A percentile compares a stretch with the other conserved stretches of the same genome.
These are phyloP conservation scores for Solanum stenotomum DNA, from an alignment of 257 asterid species.

Conservation along the genomic window DNA sequence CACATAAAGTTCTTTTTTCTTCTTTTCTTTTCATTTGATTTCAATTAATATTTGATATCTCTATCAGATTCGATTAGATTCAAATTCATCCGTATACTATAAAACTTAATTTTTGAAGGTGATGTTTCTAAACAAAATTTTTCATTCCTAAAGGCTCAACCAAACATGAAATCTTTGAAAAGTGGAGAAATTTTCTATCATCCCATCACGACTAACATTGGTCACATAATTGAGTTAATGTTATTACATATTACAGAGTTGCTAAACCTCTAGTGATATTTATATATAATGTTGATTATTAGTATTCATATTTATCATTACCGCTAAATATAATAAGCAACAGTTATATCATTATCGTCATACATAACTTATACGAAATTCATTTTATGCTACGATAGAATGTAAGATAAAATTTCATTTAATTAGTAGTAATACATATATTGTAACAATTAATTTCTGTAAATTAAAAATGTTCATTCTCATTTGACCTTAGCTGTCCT, in stretches of 20 bases:
- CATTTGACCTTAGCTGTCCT: not conserved
- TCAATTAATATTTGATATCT: not conserved
- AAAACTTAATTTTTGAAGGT: not conserved
- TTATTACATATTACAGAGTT: no score
- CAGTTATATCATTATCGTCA: no score
- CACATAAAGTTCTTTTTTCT: not conserved
- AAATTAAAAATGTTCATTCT: not conserved
- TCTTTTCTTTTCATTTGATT: not conserved
- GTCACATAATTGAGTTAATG: no score
- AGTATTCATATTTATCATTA: no score
- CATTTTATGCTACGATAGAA: not conserved
- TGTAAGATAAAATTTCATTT: no score
- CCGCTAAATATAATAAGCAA: no score
- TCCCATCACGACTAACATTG: no score
- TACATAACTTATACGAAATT: no score
- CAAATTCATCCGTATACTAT: not conserved
- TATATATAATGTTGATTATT: no score
- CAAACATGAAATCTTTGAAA: no score
- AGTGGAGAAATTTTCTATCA: not conserved
- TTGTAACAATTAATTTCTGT: not conserved
- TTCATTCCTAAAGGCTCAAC: not conserved
- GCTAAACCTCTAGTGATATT: no score
- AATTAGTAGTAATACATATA: not conserved
- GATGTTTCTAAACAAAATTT: accelerated
- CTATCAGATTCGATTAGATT: not conserved